Evolutionary conservation across 192 early-diverging fungal species (phyloP), one percentile per base, ranked within the genome.

Genomic region (Phlyctochytrium planicorne): DNA sequence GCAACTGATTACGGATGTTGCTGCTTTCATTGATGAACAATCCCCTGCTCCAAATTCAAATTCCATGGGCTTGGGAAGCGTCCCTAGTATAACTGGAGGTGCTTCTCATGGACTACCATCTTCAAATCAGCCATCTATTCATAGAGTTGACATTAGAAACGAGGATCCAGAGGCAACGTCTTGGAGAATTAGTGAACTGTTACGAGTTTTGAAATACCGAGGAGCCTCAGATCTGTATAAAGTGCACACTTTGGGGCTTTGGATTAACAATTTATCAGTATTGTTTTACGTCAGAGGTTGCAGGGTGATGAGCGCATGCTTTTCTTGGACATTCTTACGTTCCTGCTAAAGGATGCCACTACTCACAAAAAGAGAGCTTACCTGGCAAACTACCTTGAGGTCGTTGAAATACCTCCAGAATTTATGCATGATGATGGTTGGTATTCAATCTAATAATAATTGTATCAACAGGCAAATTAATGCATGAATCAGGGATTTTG

Each of bases 331-430:
- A 72, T 70, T 23, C 57, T 86, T 47, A 52, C 70, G 23, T 86
- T 83, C 63, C 71, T 86, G 2, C 47, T 83, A 0, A 81, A 81
- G 52, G 82, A 86, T 64, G 50, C 78, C 23, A 47, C 70, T 1
- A 65, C 60, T 0, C 84, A 86, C 70, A 82, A 85, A 65, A 86
- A 86, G 64, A 71, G 84, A 27, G 79, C 81, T 1, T 86, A 86
- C 52, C 70, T 86, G 34, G 84, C 84, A 0, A 70, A 72, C 0
- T 86, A 78, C 59, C 66, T 86, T 27, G 79, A 76, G 34, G 29
- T 73, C 2, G 69, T 82, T n/a, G 80, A 81, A 36, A 69, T 86
- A 2, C 84, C 84, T 2, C 59, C 79, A 10, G 84, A 86, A 47
- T 86, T 75, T 66, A 69, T 72, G 30, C 82, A 84, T 10, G 84